Conservation (phyloP, 371 early-diverging fungal genomes). For the Mucor saturninus region DNA sequence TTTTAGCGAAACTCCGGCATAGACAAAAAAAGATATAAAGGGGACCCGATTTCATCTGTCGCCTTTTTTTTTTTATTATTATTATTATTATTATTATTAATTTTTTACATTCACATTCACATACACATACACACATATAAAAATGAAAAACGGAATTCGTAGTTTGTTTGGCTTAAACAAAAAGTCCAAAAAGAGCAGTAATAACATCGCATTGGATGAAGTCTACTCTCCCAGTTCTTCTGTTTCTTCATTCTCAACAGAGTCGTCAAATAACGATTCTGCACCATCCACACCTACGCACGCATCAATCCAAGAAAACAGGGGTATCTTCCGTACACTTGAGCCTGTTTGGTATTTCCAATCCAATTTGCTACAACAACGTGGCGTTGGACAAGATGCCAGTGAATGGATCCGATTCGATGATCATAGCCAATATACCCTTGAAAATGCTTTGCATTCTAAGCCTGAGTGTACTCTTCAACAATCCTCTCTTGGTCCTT, state of each 20-base stretch:
- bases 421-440: conserved; percentile 25
- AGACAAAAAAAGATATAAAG: conserved; percentile 1
- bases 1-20: neutral
- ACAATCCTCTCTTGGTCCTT: conserved; percentile 25
- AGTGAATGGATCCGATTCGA: conserved; percentile 42
- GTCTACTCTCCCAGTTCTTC: conserved; percentile 21
- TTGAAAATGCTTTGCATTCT: conserved; percentile 27
- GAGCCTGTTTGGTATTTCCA: conserved; percentile 50
- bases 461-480: conserved; percentile 23
- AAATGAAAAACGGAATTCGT: conserved; percentile 21
- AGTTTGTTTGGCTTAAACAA: conserved; percentile 24
- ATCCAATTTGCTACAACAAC: conserved; percentile 10
- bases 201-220: conserved; percentile 5
- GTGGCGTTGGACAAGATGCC: neutral
- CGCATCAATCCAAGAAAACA: conserved; percentile 28
- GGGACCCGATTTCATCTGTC: conserved; percentile 5
- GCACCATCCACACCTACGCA: conserved; percentile 34
- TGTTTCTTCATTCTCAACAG: conserved; percentile 32
- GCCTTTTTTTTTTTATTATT: conserved; percentile 5
- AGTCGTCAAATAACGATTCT: conserved; percentile 22
- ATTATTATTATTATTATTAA: neutral
- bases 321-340: conserved; percentile 50
- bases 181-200: conserved; percentile 16
- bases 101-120: neutral
- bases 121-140: neutral